These are phyloP conservation scores for Emergomyces orientalis DNA, from an alignment of 2,329 filamentous ascomycete genomes.

Conservation along the genomic window DNA sequence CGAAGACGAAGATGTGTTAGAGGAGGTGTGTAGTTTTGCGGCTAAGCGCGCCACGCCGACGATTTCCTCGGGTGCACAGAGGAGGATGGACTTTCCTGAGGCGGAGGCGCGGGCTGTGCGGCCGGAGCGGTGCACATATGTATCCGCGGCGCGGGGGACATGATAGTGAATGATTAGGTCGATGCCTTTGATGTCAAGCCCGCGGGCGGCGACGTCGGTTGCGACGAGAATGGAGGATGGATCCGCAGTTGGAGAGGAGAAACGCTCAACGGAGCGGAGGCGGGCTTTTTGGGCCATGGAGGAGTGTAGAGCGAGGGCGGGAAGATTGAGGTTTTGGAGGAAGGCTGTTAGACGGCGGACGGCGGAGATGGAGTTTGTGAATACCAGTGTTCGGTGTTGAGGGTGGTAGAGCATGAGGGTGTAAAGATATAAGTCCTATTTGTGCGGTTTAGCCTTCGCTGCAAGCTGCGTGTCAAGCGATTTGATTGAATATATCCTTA, in stretches of 20 bases:
- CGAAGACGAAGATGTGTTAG: conserved; percentile 29
- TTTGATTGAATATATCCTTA: conserved; percentile 31
- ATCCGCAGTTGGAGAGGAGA: conserved; percentile 52
- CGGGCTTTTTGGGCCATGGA: conserved; percentile 95
- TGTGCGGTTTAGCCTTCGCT: conserved; percentile 8
- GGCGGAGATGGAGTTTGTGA: conserved; percentile 91
- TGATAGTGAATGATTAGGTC: conserved; percentile 93
- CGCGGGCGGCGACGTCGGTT: conserved; percentile 86
- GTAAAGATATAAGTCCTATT: conserved; percentile 82
- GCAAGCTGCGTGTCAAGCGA: conserved; percentile 10
- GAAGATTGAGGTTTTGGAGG: conserved; percentile 70
- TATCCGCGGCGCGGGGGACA: conserved; percentile 80
- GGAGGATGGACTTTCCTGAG: conserved; percentile 70
- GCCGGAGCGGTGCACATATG: conserved; percentile 90
- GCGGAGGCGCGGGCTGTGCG: conserved; percentile 78
- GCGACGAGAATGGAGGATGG: conserved; percentile 66
- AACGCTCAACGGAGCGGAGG: conserved; percentile 82
- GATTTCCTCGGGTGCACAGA: conserved; percentile 88
- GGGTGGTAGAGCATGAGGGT: conserved; percentile 74
- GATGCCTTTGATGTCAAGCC: conserved; percentile 84
- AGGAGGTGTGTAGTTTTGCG: conserved; percentile 69
- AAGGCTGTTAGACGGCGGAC: conserved; percentile 79
- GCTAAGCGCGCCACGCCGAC: conserved; percentile 72
- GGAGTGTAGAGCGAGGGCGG: conserved; percentile 72
- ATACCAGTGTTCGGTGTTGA: conserved; percentile 72